These are phyloP conservation scores for Medicago lupulina DNA, from an alignment of 306 rosid genomes.

Conservation along the genomic window DNA sequence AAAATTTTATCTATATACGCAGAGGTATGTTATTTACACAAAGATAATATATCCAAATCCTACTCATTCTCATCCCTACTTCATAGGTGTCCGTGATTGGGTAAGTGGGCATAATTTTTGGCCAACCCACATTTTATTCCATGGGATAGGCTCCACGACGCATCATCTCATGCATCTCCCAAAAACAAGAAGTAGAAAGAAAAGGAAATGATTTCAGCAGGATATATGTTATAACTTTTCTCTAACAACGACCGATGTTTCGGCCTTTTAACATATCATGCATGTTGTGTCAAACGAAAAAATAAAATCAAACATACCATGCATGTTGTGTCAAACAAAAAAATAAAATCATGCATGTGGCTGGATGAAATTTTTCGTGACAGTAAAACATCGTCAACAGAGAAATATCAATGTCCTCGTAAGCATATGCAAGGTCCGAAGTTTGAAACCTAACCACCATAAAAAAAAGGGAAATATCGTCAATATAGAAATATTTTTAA, in stretches of 20 bases:
- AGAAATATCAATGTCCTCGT: too few species aligned
- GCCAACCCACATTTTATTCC: too few species aligned
- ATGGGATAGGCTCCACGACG: constrained; percentile 7
- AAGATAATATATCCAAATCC: too few species aligned
- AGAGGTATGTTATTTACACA: too few species aligned
- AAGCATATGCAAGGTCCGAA: too few species aligned
- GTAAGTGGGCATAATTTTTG: too few species aligned
- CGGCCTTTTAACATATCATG: constrained; percentile 26
- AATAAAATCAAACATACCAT: background rate
- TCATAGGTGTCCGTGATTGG: too few species aligned
- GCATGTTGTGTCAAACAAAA: constrained; percentile 1
- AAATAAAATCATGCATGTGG: background rate
- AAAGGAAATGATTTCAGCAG: constrained; percentile 31
- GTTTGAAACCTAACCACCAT: too few species aligned
- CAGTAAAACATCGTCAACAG: background rate
- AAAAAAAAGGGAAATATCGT: too few species aligned
- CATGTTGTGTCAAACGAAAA: constrained; percentile 8
- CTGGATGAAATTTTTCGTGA: constrained; percentile 3
- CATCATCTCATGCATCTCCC: constrained; percentile 17
- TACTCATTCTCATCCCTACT: too few species aligned
- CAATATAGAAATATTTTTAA: background rate
- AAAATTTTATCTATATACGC: too few species aligned
- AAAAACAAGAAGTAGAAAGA: background rate
- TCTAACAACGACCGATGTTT: constrained; percentile 43
- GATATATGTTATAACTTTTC: constrained; percentile 55